phyloP scores from a whole-genome alignment of 257 asterid genomes.

The Solanum peruvianum region DNA sequence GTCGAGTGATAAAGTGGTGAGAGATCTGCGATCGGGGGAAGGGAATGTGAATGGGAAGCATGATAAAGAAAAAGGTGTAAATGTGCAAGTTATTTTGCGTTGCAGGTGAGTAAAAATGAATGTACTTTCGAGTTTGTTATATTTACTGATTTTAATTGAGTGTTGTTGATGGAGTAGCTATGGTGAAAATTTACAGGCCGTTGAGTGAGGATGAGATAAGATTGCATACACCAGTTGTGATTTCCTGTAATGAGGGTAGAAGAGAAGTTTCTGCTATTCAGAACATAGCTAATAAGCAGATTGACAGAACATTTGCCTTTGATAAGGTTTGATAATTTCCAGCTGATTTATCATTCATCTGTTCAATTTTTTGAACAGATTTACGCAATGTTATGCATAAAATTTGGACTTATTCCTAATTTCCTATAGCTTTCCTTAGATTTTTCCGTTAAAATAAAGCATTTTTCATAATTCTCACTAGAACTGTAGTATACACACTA shows the following conservation, averaged over 20 bases:
- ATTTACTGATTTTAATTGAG: neutral
- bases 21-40: slow-evolving; percentile 92
- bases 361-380: neutral
- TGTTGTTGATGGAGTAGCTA: neutral
- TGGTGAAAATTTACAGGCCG: slow-evolving; percentile 36
- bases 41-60: slow-evolving; percentile 67
- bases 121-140: neutral
- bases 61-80: slow-evolving; percentile 82
- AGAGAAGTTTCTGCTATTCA: slow-evolving; percentile 92
- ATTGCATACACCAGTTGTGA: slow-evolving; percentile 74
- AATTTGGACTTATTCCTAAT: neutral
- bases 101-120: slow-evolving; percentile 52
- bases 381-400: neutral
- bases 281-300: slow-evolving; percentile 97
- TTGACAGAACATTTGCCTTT: slow-evolving; percentile 82
- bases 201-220: slow-evolving; percentile 84
- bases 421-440: neutral
- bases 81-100: slow-evolving; percentile 88
- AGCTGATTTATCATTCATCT: neutral
- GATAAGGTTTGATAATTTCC: slow-evolving; percentile 50
- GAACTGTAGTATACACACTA: neutral
- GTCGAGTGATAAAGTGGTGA: slow-evolving; percentile 52
- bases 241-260: slow-evolving; percentile 77
- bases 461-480: neutral
- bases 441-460: neutral